phyloP scores from a whole-genome alignment of 1,284 basidiomycete species.

The Cystobasidium slooffiae region DNA sequence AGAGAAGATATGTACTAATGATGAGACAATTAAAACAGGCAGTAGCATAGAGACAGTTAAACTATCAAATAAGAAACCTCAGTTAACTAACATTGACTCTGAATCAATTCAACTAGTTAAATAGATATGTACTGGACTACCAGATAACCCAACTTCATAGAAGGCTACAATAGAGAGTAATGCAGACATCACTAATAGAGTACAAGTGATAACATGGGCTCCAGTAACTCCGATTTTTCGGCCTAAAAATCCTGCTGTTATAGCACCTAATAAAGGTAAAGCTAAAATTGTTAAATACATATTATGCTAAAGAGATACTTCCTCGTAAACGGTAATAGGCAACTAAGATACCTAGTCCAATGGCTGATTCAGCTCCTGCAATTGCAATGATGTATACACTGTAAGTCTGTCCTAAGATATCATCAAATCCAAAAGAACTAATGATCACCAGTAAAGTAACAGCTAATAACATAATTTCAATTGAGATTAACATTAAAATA shows the following conservation, averaged over 20 bases:
- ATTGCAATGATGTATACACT: slow-evolving; percentile 57
- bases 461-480: slow-evolving; percentile 58
- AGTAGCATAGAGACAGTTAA: slow-evolving; percentile 56
- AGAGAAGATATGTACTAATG: slow-evolving; percentile 57
- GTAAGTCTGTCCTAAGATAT: slow-evolving; percentile 58
- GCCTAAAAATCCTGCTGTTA: slow-evolving; percentile 56
- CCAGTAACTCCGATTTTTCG: slow-evolving; percentile 57
- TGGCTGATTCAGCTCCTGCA: slow-evolving; percentile 57
- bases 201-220: slow-evolving; percentile 56
- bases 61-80: slow-evolving; percentile 57
- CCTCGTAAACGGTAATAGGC: slow-evolving; percentile 55
- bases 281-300: slow-evolving; percentile 57
- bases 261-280: slow-evolving; percentile 56
- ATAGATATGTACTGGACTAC: slow-evolving; percentile 55
- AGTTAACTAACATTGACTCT: slow-evolving; percentile 55
- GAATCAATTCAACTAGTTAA: slow-evolving; percentile 56
- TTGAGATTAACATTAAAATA: slow-evolving; percentile 58
- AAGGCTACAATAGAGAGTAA: slow-evolving; percentile 56
- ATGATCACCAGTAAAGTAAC: slow-evolving; percentile 57
- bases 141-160: slow-evolving; percentile 57
- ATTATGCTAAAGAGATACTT: slow-evolving; percentile 54
- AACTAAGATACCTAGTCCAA: slow-evolving; percentile 58
- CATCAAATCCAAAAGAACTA: slow-evolving; percentile 56
- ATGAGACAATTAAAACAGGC: slow-evolving; percentile 56
- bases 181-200: slow-evolving; percentile 54